Percentiles rank a stretch among this genome's conserved stretches.
phyloP scores from a whole-genome alignment of 805 yeast species.

The Lachancea thermotolerans region DNA sequence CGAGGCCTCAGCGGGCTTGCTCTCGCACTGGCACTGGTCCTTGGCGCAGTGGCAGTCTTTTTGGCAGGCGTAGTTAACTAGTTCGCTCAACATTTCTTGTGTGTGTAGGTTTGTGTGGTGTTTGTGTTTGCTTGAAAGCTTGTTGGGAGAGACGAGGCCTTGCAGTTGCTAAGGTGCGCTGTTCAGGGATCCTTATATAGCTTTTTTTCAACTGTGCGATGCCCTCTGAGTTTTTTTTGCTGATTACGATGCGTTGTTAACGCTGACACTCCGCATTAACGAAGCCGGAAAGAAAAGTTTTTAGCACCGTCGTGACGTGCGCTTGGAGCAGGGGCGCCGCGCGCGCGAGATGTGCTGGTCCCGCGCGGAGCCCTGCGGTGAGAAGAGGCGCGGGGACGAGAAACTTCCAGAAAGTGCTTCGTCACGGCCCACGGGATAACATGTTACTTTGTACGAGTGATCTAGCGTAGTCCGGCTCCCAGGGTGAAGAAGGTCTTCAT shows the following conservation, averaged over 20 bases:
- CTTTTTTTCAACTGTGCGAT: neutral
- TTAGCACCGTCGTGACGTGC: too few relatives aligned
- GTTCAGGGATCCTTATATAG: neutral
- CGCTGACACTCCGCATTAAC: neutral
- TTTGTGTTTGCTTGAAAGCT: neutral
- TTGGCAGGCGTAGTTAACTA: conserved; percentile 6
- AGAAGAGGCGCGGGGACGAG: too few relatives aligned
- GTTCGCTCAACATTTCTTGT: conserved; percentile 4
- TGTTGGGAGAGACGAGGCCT: neutral
- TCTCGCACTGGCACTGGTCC: conserved; percentile 5
- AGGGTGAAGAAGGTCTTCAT: too few relatives aligned
- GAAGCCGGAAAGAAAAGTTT: neutral
- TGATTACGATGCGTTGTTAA: neutral
- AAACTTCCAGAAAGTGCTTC: too few relatives aligned
- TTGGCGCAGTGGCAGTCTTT: conserved; percentile 4
- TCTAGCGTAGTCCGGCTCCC: too few relatives aligned
- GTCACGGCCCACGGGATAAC: too few relatives aligned
- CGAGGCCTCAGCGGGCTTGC: conserved; percentile 1
- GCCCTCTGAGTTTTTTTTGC: neutral
- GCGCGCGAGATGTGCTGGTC: too few relatives aligned
- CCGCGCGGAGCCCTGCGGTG: too few relatives aligned
- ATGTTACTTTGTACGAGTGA: too few relatives aligned
- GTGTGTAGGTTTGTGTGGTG: neutral
- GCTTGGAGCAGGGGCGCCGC: too few relatives aligned
- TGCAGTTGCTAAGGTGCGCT: neutral